Percentiles rank a stretch among this genome's conserved stretches.
phyloP scores from a whole-genome alignment of 306 rosid species.

The Datisca glomerata region DNA sequence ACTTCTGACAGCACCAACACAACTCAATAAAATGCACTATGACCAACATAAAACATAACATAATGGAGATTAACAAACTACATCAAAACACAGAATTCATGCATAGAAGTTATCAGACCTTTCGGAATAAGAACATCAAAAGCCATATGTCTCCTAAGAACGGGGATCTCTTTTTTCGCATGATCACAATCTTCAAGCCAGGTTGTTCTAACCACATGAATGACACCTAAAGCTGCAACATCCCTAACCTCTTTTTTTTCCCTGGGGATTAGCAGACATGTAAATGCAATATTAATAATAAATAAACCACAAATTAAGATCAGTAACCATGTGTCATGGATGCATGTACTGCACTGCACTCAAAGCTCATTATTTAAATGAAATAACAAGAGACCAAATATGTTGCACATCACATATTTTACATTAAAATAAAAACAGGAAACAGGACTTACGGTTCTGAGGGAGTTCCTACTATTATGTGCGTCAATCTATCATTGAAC shows the following conservation, averaged over 20 bases:
- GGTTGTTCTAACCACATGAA: slow-evolving; percentile 53
- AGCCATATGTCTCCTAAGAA: slow-evolving; percentile 60
- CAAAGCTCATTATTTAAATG: neutral
- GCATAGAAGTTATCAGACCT: slow-evolving; percentile 38
- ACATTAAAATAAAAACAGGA: neutral
- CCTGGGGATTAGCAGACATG: slow-evolving; percentile 31
- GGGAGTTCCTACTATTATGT: slow-evolving; percentile 72
- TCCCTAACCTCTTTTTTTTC: slow-evolving; percentile 79
- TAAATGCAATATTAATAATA: too few relatives aligned
- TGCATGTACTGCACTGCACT: too few relatives aligned
- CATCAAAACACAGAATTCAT: slow-evolving; percentile 1
- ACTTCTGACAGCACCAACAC: neutral
- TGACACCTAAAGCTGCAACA: slow-evolving; percentile 65
- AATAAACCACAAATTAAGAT: too few relatives aligned
- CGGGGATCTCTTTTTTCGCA: slow-evolving; percentile 59
- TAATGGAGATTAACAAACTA: too few relatives aligned
- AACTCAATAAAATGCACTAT: neutral
- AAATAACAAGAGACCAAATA: neutral
- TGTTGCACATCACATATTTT: too few relatives aligned
- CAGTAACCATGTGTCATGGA: too few relatives aligned
- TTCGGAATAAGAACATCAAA: slow-evolving; percentile 57
- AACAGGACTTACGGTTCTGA: slow-evolving; percentile 52
- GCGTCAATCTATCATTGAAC: slow-evolving; percentile 70
- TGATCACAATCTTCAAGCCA: slow-evolving; percentile 93
- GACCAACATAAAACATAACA: too few relatives aligned